Percentiles rank a stretch among this genome's conserved stretches.
Evolutionary conservation across 495 filamentous ascomycete species (phyloP).

Genomic region (Penicillium salamii): DNA sequence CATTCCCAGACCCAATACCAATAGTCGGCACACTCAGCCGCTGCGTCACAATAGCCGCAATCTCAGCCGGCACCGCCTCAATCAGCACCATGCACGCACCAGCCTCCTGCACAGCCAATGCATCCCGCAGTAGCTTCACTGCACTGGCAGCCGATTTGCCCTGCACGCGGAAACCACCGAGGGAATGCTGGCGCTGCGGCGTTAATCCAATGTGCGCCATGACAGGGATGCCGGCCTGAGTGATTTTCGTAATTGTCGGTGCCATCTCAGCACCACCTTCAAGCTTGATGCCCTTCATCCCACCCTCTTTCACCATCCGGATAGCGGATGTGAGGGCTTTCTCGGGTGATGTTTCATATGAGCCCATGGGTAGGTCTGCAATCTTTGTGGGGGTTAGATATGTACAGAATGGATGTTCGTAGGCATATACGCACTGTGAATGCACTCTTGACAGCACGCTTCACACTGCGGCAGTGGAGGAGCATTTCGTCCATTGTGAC

Average conservation of each 20-base stretch:
- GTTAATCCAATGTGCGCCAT: conserved; percentile 92
- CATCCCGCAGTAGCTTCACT: conserved; percentile 77
- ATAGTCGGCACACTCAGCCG: conserved; percentile 89
- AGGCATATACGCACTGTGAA: conserved; percentile 67
- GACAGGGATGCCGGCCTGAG: conserved; percentile 85
- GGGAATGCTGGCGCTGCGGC: conserved; percentile 84
- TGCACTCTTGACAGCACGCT: conserved; percentile 72
- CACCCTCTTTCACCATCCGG: conserved; percentile 85
- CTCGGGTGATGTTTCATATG: conserved; percentile 84
- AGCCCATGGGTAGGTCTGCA: conserved; percentile 95
- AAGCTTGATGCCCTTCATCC: conserved; percentile 84
- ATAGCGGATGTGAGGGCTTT: conserved; percentile 86
- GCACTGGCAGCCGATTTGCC: conserved; percentile 77
- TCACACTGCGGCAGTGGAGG: conserved; percentile 88
- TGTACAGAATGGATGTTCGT: background rate
- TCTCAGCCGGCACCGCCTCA: conserved; percentile 85
- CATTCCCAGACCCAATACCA: conserved; percentile 93
- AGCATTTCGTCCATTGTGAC: conserved; percentile 90
- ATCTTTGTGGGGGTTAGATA: conserved; percentile 47
- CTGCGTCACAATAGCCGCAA: conserved; percentile 78
- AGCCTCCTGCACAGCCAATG: conserved; percentile 84
- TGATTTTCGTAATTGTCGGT: conserved; percentile 80
- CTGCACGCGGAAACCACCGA: conserved; percentile 94
- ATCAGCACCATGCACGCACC: conserved; percentile 83
- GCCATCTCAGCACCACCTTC: conserved; percentile 91